A percentile compares a stretch with the other conserved stretches of the same genome.
These are phyloP conservation scores for Coccomyxa subellipsoidea DNA, from an alignment of 163 green algal species.

Conservation along the genomic window DNA sequence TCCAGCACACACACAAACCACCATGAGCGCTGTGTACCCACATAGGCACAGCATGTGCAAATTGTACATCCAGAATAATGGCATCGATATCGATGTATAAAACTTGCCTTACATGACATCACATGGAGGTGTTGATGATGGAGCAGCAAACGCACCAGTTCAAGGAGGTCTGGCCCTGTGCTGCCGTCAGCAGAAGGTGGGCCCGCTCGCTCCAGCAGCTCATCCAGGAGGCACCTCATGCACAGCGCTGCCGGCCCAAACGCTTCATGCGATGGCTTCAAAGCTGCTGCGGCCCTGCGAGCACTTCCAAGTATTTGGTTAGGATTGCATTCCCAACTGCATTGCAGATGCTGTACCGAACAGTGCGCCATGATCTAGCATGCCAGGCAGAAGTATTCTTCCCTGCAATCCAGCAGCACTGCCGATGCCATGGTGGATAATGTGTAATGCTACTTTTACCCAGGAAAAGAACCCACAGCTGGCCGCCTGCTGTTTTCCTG, in stretches of 20 bases:
- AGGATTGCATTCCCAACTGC: too few relatives aligned
- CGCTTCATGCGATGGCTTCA: conserved; percentile 9
- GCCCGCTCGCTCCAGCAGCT: conserved; percentile 8
- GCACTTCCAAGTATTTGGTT: not conserved
- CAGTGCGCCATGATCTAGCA: not conserved
- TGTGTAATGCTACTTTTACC: not conserved
- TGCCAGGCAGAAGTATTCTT: not conserved
- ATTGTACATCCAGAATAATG: too few relatives aligned
- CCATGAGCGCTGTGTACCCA: not conserved
- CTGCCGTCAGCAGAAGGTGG: not conserved
- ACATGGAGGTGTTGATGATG: not conserved
- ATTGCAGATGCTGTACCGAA: not conserved
- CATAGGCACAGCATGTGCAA: too few relatives aligned
- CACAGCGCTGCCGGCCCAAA: conserved; percentile 33
- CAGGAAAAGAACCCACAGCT: too few relatives aligned
- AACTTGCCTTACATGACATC: too few relatives aligned
- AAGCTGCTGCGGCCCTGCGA: not conserved
- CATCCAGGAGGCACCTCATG: conserved; percentile 16
- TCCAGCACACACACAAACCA: too few relatives aligned
- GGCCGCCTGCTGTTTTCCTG: too few relatives aligned
- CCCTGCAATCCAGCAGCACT: not conserved
- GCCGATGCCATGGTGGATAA: not conserved
- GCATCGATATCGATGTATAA: not conserved
- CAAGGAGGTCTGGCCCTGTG: not conserved
- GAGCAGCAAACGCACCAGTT: not conserved